phyloP scores from a whole-genome alignment of 148 eudicot species.

The Euryodendron excelsum region DNA sequence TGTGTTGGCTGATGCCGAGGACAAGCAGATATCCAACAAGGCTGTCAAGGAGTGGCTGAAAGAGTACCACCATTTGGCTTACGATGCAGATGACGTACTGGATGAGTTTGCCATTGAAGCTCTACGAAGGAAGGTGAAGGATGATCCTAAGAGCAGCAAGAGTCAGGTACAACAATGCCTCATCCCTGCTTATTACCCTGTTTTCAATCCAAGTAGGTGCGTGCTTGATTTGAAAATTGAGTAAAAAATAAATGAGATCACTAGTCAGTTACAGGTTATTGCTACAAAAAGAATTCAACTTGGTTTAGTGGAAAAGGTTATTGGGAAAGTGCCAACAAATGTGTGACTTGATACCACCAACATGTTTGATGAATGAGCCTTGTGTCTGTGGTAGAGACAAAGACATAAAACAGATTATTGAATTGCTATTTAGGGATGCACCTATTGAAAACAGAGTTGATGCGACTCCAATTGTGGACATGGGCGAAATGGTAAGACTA shows the following conservation, averaged over 20 bases:
- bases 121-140: not conserved
- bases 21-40: not conserved
- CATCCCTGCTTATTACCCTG: too few species aligned
- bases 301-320: not conserved
- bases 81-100: conserved; percentile 21
- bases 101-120: too few species aligned
- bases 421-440: conserved; percentile 7
- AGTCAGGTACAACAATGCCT: too few species aligned
- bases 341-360: not conserved
- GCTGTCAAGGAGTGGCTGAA: too few species aligned
- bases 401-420: conserved; percentile 1
- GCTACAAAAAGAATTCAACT: not conserved
- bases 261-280: not conserved
- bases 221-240: too few species aligned
- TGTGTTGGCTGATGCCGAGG: conserved; percentile 18
- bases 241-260: too few species aligned
- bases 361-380: not conserved
- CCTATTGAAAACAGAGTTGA: not conserved
- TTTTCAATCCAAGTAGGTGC: too few species aligned
- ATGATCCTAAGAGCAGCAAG: too few species aligned
- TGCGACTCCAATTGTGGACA: too few species aligned
- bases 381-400: conserved; percentile 11
- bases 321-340: not conserved
- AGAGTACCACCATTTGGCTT: conserved; percentile 5
- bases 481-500: conserved; percentile 14